Conservation (phyloP, 2,329 filamentous ascomycete species). For the Nannizziopsis arthrosporioides region DNA sequence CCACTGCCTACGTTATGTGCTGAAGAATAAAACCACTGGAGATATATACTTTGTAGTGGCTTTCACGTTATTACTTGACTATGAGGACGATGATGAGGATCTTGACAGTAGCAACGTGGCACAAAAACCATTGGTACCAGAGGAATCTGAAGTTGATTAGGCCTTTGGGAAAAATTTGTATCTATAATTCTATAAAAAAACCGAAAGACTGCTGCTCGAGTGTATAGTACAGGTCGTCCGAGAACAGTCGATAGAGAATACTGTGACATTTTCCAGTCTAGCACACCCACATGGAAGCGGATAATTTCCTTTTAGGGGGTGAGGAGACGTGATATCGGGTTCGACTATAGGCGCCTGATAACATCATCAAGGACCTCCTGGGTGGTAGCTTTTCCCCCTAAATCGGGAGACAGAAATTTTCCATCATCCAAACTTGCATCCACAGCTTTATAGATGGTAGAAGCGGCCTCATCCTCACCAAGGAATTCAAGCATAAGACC, state of each 20-base stretch:
- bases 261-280: not conserved
- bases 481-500: conserved; percentile 96
- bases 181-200: not conserved
- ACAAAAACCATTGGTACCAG: not conserved
- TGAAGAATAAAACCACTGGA: conserved; percentile 65
- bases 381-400: conserved; percentile 78
- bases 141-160: conserved; percentile 19
- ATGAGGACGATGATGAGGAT: conserved; percentile 17
- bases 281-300: not conserved
- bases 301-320: not conserved
- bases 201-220: too few relatives aligned
- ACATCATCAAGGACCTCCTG: conserved; percentile 81
- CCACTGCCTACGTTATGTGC: conserved; percentile 79
- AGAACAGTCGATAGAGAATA: too few relatives aligned
- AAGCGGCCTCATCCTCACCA: conserved; percentile 73
- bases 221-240: too few relatives aligned
- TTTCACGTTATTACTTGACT: conserved; percentile 56
- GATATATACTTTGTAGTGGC: conserved; percentile 69
- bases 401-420: conserved; percentile 70
- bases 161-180: not conserved
- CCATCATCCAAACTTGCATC: conserved; percentile 81
- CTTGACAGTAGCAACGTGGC: conserved; percentile 13
- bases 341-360: conserved; percentile 37
- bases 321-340: not conserved
- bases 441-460: conserved; percentile 80